Percentiles rank a stretch among this genome's conserved stretches.
Conservation (phyloP, 2,329 filamentous ascomycete species). For the Reticulascus tulasneorum region DNA sequence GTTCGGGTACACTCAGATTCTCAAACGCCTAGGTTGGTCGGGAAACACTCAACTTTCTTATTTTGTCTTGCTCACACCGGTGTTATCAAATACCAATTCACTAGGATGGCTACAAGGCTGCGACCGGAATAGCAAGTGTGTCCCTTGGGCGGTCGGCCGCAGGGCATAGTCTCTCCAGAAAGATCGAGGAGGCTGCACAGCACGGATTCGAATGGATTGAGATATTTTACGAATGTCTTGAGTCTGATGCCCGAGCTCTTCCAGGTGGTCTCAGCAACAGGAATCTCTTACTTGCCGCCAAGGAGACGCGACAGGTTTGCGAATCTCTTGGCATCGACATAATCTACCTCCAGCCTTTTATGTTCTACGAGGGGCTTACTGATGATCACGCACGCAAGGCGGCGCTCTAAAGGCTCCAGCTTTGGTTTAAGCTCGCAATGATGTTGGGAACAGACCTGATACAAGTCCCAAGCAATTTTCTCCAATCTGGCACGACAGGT, state of each 20-base stretch:
- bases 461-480: slow-evolving; percentile 68
- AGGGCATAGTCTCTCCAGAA: no score
- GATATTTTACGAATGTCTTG: slow-evolving; percentile 72
- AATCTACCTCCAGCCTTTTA: slow-evolving; percentile 71
- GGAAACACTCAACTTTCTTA: no score
- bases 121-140: no score
- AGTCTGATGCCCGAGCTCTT: slow-evolving; percentile 49
- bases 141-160: no score
- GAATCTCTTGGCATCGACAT: slow-evolving; percentile 49
- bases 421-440: slow-evolving; percentile 66
- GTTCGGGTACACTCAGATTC: no score
- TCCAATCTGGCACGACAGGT: slow-evolving; percentile 41
- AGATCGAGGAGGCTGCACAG: no score
- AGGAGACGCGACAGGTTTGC: slow-evolving; percentile 53
- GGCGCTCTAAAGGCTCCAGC: slow-evolving; percentile 57
- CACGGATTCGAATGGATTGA: slow-evolving; percentile 70
- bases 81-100: no score
- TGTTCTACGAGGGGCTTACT: slow-evolving; percentile 69
- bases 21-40: no score
- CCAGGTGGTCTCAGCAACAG: slow-evolving; percentile 29
- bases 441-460: slow-evolving; percentile 66
- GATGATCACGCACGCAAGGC: slow-evolving; percentile 54
- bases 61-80: no score
- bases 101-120: no score
- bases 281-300: slow-evolving; percentile 55